phyloP scores from a whole-genome alignment of 179 eudicot genomes.

The Corrigiola litoralis region DNA sequence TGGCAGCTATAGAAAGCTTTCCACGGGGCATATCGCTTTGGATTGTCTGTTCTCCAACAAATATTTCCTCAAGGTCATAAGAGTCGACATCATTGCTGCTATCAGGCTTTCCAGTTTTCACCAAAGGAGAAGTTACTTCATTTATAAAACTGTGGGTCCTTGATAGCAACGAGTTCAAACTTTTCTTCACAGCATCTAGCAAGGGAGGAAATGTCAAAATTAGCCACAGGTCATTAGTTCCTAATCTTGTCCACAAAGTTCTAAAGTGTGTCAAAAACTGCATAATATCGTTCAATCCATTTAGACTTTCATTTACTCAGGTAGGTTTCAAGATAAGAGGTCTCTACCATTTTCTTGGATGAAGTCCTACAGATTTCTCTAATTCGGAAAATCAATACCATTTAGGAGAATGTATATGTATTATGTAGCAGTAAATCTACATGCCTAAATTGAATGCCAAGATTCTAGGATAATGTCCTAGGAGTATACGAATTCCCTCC shows the following conservation, averaged over 20 bases:
- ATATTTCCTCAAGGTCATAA: conserved; percentile 53
- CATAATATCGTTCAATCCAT: background rate
- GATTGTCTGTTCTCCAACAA: conserved; percentile 62
- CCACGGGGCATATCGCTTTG: conserved; percentile 55
- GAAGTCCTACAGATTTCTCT: background rate
- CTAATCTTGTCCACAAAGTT: background rate
- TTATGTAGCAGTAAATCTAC: background rate
- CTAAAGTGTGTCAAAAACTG: background rate
- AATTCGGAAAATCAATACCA: no score
- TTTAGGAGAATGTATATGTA: background rate
- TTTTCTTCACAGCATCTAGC: conserved; percentile 71
- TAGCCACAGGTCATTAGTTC: conserved; percentile 5
- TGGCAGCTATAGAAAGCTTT: conserved; percentile 66
- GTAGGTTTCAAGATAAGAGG: background rate
- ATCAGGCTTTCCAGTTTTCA: conserved; percentile 54
- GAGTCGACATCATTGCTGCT: conserved; percentile 30
- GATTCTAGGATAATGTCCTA: background rate
- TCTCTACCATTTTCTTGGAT: background rate
- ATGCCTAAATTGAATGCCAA: background rate
- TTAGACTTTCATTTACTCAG: no score
- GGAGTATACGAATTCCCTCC: background rate
- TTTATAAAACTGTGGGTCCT: conserved; percentile 64
- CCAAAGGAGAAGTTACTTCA: conserved; percentile 70
- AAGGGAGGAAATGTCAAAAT: conserved; percentile 9
- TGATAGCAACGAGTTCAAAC: conserved; percentile 61